Base-by-base conservation (phyloP, 345 rosid genomes). In the Syzygium aromaticum region DNA sequence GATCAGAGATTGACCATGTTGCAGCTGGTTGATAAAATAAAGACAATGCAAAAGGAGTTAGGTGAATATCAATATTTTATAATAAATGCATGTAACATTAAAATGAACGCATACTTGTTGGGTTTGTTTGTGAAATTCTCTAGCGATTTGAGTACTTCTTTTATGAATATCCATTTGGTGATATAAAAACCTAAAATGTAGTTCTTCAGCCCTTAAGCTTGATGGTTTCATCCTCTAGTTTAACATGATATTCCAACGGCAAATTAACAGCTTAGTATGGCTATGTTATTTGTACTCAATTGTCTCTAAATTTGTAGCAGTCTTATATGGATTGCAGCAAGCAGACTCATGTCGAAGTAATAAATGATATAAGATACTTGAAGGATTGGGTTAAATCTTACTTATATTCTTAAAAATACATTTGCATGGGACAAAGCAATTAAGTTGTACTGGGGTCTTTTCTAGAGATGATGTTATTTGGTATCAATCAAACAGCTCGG, bases 21-120 rank as follows among this genome's bases (percentile, higher is more conserved):
- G 91, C 98, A 97, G 89, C 88, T 97, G 92, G 95, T 95, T 73
- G 99, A 97, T 88, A 97, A 94, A 93, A 86, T 97, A 89, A 97
- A 96, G 92, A 89, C 33, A 64, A 94, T 91, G 93, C 97, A 91
- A 86, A 96, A 94, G 90, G 93, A 94, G 90, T 91, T 93, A 93
- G 98, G 99, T 63, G 84, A 86, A 73, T 38, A 73, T 19, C 11
- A 38, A 5, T 73, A 38, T 73, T 38, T 9, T 73, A 38, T 38
- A 67, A 73, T 38, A 73, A 33, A 73, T 33, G 49, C 80, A 73
- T 73, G 80, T 38, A 73, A 38, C 80, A 19, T 21, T 73, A 73
- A 67, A 33, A 67, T 67, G 8, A 73, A 73, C 0, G 21, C 14
- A 1, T 38, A 38, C 87, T 85, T 22, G 78, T 67, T 67, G 22